Percentiles rank a stretch among this genome's conserved stretches.
These are phyloP conservation scores for Sordariomycetes sp. DNA, from an alignment of 2,329 filamentous ascomycete genomes.

Conservation along the genomic window DNA sequence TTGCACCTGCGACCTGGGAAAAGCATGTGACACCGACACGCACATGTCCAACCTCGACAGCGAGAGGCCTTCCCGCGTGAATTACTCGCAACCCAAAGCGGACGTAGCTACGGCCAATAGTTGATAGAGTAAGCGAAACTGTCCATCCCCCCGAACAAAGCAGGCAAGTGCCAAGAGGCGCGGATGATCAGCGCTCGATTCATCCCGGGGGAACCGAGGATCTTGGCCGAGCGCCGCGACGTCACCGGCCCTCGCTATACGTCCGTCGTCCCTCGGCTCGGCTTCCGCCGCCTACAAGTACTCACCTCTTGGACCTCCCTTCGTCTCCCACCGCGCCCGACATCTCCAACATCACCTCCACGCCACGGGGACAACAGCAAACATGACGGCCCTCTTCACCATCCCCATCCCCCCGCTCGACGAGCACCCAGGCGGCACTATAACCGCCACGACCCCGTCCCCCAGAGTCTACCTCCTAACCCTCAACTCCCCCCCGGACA, in stretches of 20 bases:
- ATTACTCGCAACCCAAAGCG: background rate
- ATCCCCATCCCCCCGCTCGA: slow-evolving; percentile 37
- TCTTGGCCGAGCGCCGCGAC: background rate
- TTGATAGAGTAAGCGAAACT: background rate
- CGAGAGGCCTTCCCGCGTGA: background rate
- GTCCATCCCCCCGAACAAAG: too few relatives aligned
- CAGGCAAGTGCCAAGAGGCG: too few relatives aligned
- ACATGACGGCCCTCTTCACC: slow-evolving; percentile 33
- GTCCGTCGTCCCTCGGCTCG: background rate
- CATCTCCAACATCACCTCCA: background rate
- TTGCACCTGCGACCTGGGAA: too few relatives aligned
- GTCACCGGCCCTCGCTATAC: background rate
- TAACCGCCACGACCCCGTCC: slow-evolving; percentile 48
- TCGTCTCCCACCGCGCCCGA: background rate
- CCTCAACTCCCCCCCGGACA: slow-evolving; percentile 60
- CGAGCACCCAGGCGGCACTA: slow-evolving; percentile 36
- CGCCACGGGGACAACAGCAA: background rate
- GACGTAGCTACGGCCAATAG: background rate
- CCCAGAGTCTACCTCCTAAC: slow-evolving; percentile 58
- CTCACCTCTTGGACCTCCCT: background rate
- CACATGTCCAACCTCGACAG: background rate
- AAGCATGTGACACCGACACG: background rate
- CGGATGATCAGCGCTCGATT: too few relatives aligned
- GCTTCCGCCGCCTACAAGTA: background rate
- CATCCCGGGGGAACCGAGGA: too few relatives aligned